These are phyloP conservation scores for Mycena belliarum DNA, from an alignment of 768 basidiomycete species.

Conservation along the genomic window DNA sequence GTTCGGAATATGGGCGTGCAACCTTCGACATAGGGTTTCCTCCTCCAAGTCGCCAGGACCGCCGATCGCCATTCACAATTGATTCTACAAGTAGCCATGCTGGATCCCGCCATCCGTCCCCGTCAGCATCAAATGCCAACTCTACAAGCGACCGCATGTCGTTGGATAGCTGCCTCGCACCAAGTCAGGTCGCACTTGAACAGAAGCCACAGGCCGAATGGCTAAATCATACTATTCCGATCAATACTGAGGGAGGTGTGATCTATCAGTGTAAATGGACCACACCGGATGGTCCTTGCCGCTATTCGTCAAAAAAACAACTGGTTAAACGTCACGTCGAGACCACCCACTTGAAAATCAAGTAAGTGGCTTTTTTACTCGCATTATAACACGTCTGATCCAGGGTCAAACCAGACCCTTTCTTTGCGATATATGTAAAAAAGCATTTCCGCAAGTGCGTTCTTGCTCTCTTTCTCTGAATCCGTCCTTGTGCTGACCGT, in stretches of 20 bases:
- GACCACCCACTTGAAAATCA: constrained; percentile 60
- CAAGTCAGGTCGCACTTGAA: background rate
- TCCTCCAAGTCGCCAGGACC: constrained; percentile 9
- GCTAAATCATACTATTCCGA: constrained; percentile 24
- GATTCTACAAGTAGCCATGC: background rate
- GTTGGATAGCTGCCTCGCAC: background rate
- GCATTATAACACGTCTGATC: background rate
- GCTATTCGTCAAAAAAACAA: constrained; percentile 48
- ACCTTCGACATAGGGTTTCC: constrained; percentile 9
- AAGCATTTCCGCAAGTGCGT: constrained; percentile 48
- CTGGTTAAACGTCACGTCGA: constrained; percentile 70
- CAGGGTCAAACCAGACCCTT: constrained; percentile 42
- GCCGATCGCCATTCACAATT: background rate
- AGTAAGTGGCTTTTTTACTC: constrained; percentile 43
- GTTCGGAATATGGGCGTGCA: background rate
- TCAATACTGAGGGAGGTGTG: constrained; percentile 20
- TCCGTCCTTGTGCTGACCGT: background rate
- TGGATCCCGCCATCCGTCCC: constrained; percentile 1
- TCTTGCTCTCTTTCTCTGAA: background rate
- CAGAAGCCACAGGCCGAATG: too few relatives aligned
- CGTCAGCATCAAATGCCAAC: constrained; percentile 2
- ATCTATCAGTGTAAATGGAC: constrained; percentile 31
- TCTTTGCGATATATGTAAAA: constrained; percentile 51
- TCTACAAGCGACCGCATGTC: background rate
- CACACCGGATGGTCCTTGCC: constrained; percentile 26